Percentiles rank a stretch among this genome's conserved stretches.
Conservation (phyloP, 1,284 basidiomycete species). For the Irpex lacteus region DNA sequence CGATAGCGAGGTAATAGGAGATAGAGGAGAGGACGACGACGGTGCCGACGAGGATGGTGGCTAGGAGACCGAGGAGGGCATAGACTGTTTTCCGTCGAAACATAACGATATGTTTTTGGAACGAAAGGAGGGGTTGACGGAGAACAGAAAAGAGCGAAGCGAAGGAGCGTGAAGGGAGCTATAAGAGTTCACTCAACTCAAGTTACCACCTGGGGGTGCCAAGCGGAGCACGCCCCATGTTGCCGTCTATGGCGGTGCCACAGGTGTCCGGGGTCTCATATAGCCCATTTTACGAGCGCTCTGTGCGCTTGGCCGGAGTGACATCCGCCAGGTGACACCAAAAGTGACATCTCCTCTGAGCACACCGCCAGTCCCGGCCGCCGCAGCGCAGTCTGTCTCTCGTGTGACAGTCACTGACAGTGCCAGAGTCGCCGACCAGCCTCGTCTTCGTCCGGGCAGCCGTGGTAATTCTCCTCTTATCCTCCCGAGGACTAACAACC, state of each 20-base stretch:
- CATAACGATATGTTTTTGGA: slow-evolving; percentile 17
- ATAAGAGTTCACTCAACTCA: slow-evolving; percentile 6
- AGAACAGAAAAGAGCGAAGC: slow-evolving; percentile 21
- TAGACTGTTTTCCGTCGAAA: slow-evolving; percentile 60
- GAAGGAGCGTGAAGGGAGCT: slow-evolving; percentile 16
- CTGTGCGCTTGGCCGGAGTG: too few relatives aligned
- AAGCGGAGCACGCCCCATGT: slow-evolving; percentile 12
- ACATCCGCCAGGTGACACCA: not conserved
- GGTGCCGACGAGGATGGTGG: slow-evolving; percentile 86
- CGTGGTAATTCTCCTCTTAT: not conserved
- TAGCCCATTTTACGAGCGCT: not conserved
- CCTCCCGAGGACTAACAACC: not conserved
- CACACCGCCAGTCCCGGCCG: not conserved
- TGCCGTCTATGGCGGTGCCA: slow-evolving; percentile 11
- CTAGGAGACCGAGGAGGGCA: slow-evolving; percentile 74
- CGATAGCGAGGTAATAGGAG: slow-evolving; percentile 88
- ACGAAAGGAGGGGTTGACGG: slow-evolving; percentile 15
- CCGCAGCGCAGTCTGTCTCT: not conserved
- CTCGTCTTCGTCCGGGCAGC: not conserved
- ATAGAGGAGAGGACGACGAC: slow-evolving; percentile 90
- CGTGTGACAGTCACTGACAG: not conserved
- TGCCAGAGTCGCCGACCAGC: not conserved
- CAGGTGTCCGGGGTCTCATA: not conserved
- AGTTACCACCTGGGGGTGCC: slow-evolving; percentile 8
- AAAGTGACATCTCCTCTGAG: not conserved